Base-by-base conservation (phyloP, 345 rosid species). In the Clausena lansium region DNA sequence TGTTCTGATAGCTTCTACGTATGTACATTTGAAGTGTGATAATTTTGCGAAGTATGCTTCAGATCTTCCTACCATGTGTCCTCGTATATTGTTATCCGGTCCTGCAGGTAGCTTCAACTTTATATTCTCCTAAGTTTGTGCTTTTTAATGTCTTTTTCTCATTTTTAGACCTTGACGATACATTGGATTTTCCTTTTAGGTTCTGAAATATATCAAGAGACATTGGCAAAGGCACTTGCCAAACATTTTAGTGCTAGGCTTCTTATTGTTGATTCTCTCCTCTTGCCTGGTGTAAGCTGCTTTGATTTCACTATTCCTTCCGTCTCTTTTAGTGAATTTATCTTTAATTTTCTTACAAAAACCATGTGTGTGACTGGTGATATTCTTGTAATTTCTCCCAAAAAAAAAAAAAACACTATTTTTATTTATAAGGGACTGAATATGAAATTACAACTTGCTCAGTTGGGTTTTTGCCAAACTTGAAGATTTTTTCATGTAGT, bases 131-230 rank as follows among this genome's bases (percentile, higher is more conserved):
- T 77, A 28, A 63, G 28, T 30, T 60, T 52, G 33, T 67, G 47
- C 72, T 67, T 13, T 45, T 54, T 24, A 36, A n/a, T 24, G 5
- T 77, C 54, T 59, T 58, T 58, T 36, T 74, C 22, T 57, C 69
- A 71, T 35, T 35, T 39, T 66, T 45, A 19, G 41, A 66, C 6
- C 1, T 6, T 57, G 27, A 65, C 36, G 33, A 20, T 39, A 55
- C 52, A 68, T 32, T 80, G 70, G 24, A 70, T 55, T 66, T 28
- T 47, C 81, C 81, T 57, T 63, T 41, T 77, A 97, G 99, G 99
- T 38, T 94, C 99, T 15, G 99, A 94, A 84, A 97, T 97, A 82
- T 97, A 94, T 83, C 99, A 97, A 82, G 98, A 92, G 86, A 91
- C 93, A 75, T 88, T 97, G 81, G 83, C 86, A 2, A 94, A 94